Evolutionary conservation across 73 alveolate species (phyloP), one percentile per base, ranked within the genome.

Genomic region (Breviolum minutum): DNA sequence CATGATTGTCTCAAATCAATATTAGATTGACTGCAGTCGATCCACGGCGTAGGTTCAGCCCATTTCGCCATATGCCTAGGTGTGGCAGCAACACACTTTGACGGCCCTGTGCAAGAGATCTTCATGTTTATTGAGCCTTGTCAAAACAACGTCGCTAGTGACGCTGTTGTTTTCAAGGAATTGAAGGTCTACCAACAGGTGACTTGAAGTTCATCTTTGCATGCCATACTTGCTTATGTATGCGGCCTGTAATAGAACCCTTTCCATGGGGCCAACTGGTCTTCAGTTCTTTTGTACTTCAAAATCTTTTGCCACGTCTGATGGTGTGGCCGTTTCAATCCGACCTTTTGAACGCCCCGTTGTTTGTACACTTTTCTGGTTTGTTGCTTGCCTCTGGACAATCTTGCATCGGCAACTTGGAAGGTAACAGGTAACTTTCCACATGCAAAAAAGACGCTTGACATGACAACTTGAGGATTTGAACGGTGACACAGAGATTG

Each of bases 91-190:
- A 90, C 96, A 8, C 96, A 90, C 32, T 90, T 90, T 63, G 96
- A 90, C 60, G 96, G 96, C 24, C 96, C 96, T 13, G 87, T 90
- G 62, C 32, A 26, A 7, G 96, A 90, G 96, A 90, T 90, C 96
- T 90, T 90, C 76, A 90, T 90, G 96, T 90, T 90, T n/a, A 61
- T 90, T 8, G 96, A 20, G 7, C 61, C 96, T 90, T 26, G 87
- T 63, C 62, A 32, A 5, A 32, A 11, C 82, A n/a, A 71, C 10
- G 48, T 71, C 7, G n/a, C 19, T 71, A n/a, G 0, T 8, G 81
- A 8, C 7, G 0, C 40, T 71, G 30, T 11, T 17, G 81, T 71
- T 71, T 71, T 71, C 81, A 17, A 71, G 81, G n/a, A 22, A 22
- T 40, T 40, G 54, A 40, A 40, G 0, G 54, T 40, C 54, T 40